Evolutionary conservation across 192 early-diverging fungal genomes (phyloP), one percentile per base, ranked within the genome.

Genomic region (Coemansia sp.): DNA sequence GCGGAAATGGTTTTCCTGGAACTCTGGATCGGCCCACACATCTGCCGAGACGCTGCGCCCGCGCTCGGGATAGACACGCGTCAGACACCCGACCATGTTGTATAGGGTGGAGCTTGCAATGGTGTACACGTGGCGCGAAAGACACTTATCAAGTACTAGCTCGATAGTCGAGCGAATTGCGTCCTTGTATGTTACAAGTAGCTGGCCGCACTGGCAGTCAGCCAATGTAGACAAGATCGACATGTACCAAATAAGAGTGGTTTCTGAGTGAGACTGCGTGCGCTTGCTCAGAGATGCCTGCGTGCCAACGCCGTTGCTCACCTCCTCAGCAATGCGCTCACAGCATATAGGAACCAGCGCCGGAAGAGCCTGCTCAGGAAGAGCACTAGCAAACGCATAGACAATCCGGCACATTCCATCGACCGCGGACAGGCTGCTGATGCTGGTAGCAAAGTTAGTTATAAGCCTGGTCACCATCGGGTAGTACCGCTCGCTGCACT

Each of bases 1-100:
- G 67, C 86, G 68, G 67, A 94, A 91, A 36, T 90, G 90, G 33
- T 87, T 83, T 17, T 84, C 66, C 77, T 86, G 87, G 75, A 89
- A 91, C 58, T 86, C 86, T 2, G 76, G 51, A 22, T 73, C 65
- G 8, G 67, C 55, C 81, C 81, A 83, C 63, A 67, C 45, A 38
- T 51, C 43, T 32, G 66, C 61, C 0, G 81, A 59, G 43, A 78
- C 76, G 68, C 75, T 83, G 64, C 67, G 81, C 6, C 73, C 63
- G 48, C 48, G 57, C 17, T 61, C 43, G 6, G 73, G 69, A 22
- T 64, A 52, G 8, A 74, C 65, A 45, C 58, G 59, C 8, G 67
- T 72, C 58, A 75, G 66, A 32, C 39, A 56, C 53, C 37, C 17
- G 15, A 72, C 45, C 12, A 51, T 64, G 58, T 68, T 60, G 66